Base-by-base conservation (phyloP, 192 early-diverging fungal species). In the Podila epicladia region DNA sequence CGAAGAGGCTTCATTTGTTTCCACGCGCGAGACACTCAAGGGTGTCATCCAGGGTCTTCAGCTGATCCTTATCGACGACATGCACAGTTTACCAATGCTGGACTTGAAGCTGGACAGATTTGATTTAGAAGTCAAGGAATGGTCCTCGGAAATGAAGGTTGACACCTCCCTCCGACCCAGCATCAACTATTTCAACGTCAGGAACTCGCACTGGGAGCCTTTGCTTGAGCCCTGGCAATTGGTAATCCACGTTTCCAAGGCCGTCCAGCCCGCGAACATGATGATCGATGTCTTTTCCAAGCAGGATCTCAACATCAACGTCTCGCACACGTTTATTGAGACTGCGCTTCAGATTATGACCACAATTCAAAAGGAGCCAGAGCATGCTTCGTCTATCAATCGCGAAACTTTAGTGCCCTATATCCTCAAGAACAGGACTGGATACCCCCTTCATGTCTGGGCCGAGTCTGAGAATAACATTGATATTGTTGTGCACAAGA, bases 131-230 rank as follows among this genome's bases (percentile, higher is more conserved):
- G 86, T 94, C 2, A 77, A 89, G 0, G 93, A 99, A 78, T 99
- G 98, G 98, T 93, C 92, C 7, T 85, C 89, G 13, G 72, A 86
- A 73, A 82, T 85, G 72, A 85, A 74, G 24, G 86, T 95, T 19
- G 90, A 93, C 69, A 89, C 89, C 5, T 87, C 89, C 8, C 78
- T 98, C 5, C 79, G 87, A 38, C 74, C 97, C 51, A 90, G 93
- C 63, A 88, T 92, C 45, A 98, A 98, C 77, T 97, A 95, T 82
- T 99, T 97, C 68, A 98, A 99, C 85, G 86, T 97, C 41, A 95
- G 95, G 71, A 97, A 96, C 82, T 98, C 97, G 31, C 97, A 98
- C 78, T 99, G 98, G 98, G 98, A 99, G 78, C 97, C 98, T 4
- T 74, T 99, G 49, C 67, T 98, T 20, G 98, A 99, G 82, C 95